Base-by-base conservation (phyloP, 83 land plant species). In the Picea mariana region DNA sequence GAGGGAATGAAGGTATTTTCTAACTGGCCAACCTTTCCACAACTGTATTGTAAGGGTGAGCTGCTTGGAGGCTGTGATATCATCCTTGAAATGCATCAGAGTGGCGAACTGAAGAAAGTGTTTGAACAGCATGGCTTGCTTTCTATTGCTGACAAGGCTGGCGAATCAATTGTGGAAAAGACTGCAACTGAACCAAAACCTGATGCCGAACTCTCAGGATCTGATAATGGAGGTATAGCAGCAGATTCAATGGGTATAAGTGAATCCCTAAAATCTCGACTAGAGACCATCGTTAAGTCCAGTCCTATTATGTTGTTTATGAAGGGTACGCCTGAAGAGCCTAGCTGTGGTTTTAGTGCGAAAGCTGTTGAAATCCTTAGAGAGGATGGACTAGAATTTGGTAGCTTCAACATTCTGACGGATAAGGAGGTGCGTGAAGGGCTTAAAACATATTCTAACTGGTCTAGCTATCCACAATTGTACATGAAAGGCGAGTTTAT, bases 21-120 rank as follows among this genome's bases (percentile, higher is more conserved):
- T 16, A 95, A 93, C 78, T 95, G 95, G 97, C 95, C 97, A 44
- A 95, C 95, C 15, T 95, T 83, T 85, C 97, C 97, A 68, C 97
- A 95, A 82, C 91, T 95, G 44, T 93, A 88, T 82, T 89, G 92
- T 83, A 94, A 94, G 79, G 93, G 97, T 42, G 97, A 94, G 79
- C 89, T 94, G 52, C 83, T 94, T 68, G 95, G 97, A 78, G 97
- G 97, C 27, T 89, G 88, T 87, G 97, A 94, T 79, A 92, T 94
- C 81, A 88, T 81, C 26, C 83, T 88, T 83, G 95, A 92, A 31
- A 91, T 94, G 95, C 92, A 94, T 68, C 87, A 91, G 82, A 91
- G 91, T 80, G 97, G 97, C 60, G 97, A 94, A 76, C 78, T 94
- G 21, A 87, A 87, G 75, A 87, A 89, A 62, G 89, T 92, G 26